A percentile compares a stretch with the other conserved stretches of the same genome.
Conservation (phyloP, 495 filamentous ascomycete species). For the Penicillium ochrochloron region DNA sequence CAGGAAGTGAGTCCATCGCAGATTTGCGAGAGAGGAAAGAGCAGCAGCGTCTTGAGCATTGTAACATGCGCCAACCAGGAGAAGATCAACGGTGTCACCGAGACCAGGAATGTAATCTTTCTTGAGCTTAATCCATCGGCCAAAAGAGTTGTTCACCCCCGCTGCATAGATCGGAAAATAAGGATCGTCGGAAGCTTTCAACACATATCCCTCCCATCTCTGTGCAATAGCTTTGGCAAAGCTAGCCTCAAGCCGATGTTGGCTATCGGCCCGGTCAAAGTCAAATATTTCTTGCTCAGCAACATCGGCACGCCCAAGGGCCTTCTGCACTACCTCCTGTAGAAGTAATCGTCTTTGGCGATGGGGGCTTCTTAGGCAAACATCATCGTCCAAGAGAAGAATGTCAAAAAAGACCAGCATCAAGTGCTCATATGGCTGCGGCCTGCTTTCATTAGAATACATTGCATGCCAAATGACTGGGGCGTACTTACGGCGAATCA, state of each 20-base stretch:
- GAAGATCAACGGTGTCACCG: slow-evolving; percentile 82
- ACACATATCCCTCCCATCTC: slow-evolving; percentile 73
- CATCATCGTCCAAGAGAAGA: slow-evolving; percentile 70
- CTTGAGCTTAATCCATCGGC: slow-evolving; percentile 80
- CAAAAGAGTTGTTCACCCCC: slow-evolving; percentile 37
- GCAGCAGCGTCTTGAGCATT: slow-evolving; percentile 58
- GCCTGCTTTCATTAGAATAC: slow-evolving; percentile 41
- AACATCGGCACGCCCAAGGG: slow-evolving; percentile 62
- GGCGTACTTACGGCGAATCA: slow-evolving; percentile 68
- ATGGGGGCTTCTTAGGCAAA: slow-evolving; percentile 63
- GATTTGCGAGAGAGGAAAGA: slow-evolving; percentile 45
- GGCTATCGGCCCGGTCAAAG: slow-evolving; percentile 54
- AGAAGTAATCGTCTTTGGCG: slow-evolving; percentile 64
- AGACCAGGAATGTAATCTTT: slow-evolving; percentile 85
- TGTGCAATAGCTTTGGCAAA: slow-evolving; percentile 69
- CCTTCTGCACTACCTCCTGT: slow-evolving; percentile 57
- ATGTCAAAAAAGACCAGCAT: slow-evolving; percentile 87
- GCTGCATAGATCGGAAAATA: slow-evolving; percentile 65
- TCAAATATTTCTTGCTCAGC: slow-evolving; percentile 65
- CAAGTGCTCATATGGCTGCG: slow-evolving; percentile 72
- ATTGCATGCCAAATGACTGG: no score
- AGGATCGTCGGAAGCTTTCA: slow-evolving; percentile 78
- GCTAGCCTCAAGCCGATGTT: slow-evolving; percentile 55
- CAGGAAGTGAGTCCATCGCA: slow-evolving; percentile 78
- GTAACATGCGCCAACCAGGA: slow-evolving; percentile 73